These are phyloP conservation scores for Colletotrichum sp. DNA, from an alignment of 2,329 filamentous ascomycete species.

Conservation along the genomic window DNA sequence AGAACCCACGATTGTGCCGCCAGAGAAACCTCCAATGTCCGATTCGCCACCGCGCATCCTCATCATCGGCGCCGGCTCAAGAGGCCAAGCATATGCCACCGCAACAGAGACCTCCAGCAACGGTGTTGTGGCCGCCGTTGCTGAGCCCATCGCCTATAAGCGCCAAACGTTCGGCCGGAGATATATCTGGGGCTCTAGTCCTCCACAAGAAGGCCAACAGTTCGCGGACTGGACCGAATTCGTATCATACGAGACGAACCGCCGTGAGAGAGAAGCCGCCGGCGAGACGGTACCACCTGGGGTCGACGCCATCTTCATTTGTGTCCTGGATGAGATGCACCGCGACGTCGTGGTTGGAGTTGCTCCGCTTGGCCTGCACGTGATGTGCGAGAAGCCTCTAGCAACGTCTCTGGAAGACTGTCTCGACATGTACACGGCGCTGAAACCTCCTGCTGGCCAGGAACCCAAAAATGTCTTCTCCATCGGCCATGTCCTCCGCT, in stretches of 20 bases:
- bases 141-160: conserved; percentile 82
- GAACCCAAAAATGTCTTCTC: conserved; percentile 67
- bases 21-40: conserved; percentile 49
- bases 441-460: conserved; percentile 39
- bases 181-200: conserved; percentile 71
- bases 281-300: conserved; percentile 57
- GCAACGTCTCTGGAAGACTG: conserved; percentile 82
- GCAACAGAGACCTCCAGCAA: conserved; percentile 69
- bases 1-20: conserved; percentile 33
- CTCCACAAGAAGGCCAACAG: conserved; percentile 64
- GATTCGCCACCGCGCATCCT: conserved; percentile 68
- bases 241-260: conserved; percentile 70
- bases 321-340: conserved; percentile 88
- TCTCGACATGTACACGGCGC: conserved; percentile 70
- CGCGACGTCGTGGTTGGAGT: conserved; percentile 79
- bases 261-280: conserved; percentile 58
- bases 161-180: conserved; percentile 70
- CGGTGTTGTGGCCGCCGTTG: conserved; percentile 76
- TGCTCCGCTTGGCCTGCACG: conserved; percentile 73
- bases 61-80: conserved; percentile 82
- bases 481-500: conserved; percentile 91
- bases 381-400: conserved; percentile 95
- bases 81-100: conserved; percentile 75
- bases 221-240: conserved; percentile 81
- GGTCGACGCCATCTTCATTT: conserved; percentile 67